Conservation (phyloP, 2,329 filamentous ascomycete species). For the Botrytis tulipae region DNA sequence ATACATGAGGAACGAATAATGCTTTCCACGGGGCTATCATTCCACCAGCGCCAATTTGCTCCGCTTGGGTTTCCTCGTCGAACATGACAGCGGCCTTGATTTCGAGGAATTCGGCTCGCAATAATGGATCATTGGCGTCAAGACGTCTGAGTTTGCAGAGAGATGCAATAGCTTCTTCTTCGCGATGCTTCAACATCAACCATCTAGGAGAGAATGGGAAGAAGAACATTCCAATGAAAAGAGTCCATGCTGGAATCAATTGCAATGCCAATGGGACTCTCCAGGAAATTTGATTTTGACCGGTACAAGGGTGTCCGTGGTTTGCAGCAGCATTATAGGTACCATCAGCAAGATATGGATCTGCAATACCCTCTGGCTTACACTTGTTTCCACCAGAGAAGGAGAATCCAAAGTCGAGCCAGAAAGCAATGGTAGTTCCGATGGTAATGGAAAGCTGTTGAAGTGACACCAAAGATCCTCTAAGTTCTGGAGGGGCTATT, state of each 20-base stretch:
- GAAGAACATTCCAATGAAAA: constrained; percentile 52
- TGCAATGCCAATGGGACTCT: constrained; percentile 60
- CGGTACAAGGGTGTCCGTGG: constrained; percentile 45
- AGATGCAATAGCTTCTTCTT: constrained; percentile 46
- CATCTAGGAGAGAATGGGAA: constrained; percentile 53
- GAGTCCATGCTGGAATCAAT: constrained; percentile 59
- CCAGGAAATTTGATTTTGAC: constrained; percentile 46
- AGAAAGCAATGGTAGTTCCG: constrained; percentile 48
- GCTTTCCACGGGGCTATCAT: constrained; percentile 50
- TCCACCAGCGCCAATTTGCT: constrained; percentile 46
- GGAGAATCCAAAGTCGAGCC: constrained; percentile 59
- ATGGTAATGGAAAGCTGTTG: constrained; percentile 58
- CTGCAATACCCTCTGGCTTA: constrained; percentile 27
- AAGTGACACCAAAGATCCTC: constrained; percentile 59
- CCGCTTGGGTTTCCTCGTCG: constrained; percentile 44
- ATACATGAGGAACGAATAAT: constrained; percentile 27
- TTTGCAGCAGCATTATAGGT: constrained; percentile 50
- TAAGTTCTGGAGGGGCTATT: constrained; percentile 55
- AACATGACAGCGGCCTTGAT: constrained; percentile 59
- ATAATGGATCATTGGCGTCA: constrained; percentile 49
- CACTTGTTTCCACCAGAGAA: constrained; percentile 45
- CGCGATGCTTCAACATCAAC: constrained; percentile 46
- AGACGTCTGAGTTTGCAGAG: constrained; percentile 44
- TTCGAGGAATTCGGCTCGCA: constrained; percentile 51
- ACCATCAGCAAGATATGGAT: constrained; percentile 11